Evolutionary conservation across 2,329 filamentous ascomycete species (phyloP), one percentile per base, ranked within the genome.

Genomic region (Arthrocladium fulminans): DNA sequence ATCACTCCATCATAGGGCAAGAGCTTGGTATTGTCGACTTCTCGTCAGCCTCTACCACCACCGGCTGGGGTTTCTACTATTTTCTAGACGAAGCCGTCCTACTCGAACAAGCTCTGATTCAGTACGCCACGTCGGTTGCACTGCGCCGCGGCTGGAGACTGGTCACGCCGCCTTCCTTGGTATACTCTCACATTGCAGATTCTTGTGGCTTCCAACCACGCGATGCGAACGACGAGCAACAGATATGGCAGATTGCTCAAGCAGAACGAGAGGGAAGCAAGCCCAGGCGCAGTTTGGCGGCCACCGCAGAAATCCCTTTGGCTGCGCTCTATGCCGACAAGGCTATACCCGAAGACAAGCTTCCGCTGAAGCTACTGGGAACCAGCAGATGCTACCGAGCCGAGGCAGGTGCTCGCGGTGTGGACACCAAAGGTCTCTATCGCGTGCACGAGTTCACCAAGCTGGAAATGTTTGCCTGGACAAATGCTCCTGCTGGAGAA

Each of bases 381-480:
- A 81, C 86, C 1, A 95, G 87, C 49, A 77, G 92, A n/a, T 94
- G 89, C 72, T 98, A 94, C 68, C 84, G 92, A 45, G 92, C 92
- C 38, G 92, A 98, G 69, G 92, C 92, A 0, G 92, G 92, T 25
- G 86, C 88, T 1, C 77, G 90, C 32, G 92, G 92, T 24, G 82
- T 84, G 20, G 87, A 92, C 58, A 95, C 89, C 1, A 96, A 95
- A 68, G 92, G 92, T 3, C 72, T 98, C 1, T 98, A 97, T 68
- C 84, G 92, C 23, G 92, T 98, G 2, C 92, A 98, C 67, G 92
- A 98, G 67, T 98, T 98, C 68, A 95, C 88, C 23, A 98, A 98
- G 65, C 90, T 98, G 0, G 92, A 98, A 67, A 82, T 98, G 74
- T 97, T 98, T 63, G 88, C 85, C 0, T 98, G 92, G 92, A 84